Percentiles rank a stretch among this genome's conserved stretches.
phyloP scores from a whole-genome alignment of 108 stramenopile species.

The Cyclotella distinguenda region DNA sequence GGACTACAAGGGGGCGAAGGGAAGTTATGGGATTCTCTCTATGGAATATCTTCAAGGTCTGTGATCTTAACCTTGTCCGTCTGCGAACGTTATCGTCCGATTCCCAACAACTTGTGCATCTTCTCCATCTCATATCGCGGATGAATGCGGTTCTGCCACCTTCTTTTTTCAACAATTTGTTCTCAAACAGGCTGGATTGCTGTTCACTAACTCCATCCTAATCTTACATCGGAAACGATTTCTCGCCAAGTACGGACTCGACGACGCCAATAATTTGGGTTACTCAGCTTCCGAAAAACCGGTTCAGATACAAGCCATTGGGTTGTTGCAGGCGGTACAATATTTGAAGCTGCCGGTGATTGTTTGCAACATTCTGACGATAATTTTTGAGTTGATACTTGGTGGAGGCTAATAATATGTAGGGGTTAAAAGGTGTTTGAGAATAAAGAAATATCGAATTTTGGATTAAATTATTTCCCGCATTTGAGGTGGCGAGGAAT shows the following conservation, averaged over 20 bases:
- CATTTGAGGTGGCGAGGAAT: no score
- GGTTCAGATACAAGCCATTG: constrained; percentile 67
- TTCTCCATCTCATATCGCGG: no score
- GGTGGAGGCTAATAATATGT: constrained; percentile 52
- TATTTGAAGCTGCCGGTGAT: constrained; percentile 86
- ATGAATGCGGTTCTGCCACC: no score
- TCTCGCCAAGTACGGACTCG: constrained; percentile 75
- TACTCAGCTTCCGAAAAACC: constrained; percentile 48
- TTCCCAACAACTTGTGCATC: no score
- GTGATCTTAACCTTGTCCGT: neutral
- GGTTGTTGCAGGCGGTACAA: constrained; percentile 76
- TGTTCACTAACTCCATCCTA: constrained; percentile 72
- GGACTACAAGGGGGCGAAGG: no score
- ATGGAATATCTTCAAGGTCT: constrained; percentile 88
- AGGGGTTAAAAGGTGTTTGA: neutral
- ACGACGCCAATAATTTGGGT: constrained; percentile 64
- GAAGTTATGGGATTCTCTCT: constrained; percentile 88
- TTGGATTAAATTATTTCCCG: no score
- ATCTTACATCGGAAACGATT: constrained; percentile 82
- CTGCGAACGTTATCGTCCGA: neutral
- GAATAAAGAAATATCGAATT: neutral
- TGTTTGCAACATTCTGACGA: constrained; percentile 68
- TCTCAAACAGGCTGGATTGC: constrained; percentile 64
- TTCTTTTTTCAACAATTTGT: no score
- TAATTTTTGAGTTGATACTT: constrained; percentile 83